Base-by-base conservation (phyloP, 2,329 filamentous ascomycete genomes). In the Byssothecium circinans region DNA sequence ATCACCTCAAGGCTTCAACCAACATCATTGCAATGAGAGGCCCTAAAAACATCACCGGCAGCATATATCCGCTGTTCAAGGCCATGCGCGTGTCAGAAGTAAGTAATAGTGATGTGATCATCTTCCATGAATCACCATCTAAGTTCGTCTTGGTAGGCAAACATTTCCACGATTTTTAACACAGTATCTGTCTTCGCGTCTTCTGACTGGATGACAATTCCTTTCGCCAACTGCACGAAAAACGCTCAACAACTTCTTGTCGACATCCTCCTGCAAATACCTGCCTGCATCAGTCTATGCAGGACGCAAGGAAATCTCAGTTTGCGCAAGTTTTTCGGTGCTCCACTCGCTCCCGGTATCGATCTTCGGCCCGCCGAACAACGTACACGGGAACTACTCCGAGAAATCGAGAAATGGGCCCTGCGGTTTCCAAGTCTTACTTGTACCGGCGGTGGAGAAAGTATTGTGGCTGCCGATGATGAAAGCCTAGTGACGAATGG, bases 11-110 rank as follows among this genome's bases (percentile, higher is more conserved):
- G 4, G 64, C 62, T 10, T 59, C 64, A 3, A 54, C 51, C 3
- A 57, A 62, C 37, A 62, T 69, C n/a, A 58, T 69, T 39, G 57
- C 60, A 8, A 60, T 69, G 58, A 56, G 64, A 22, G 65, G 65
- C 1, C 62, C 65, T 1, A 42, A 36, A 1, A 65, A 66, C 22
- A 65, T 60, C 49, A 62, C 57, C 1, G 60, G 57, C 8, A 35
- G 54, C 2, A 51, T 61, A 2, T 61, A 53, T 48, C 57, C 58
- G 1, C 41, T 69, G 8, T 67, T 68, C 52, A 67, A 61, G 40
- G 59, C 54, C 2, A 58, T 69, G 37, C 53, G 65, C 8, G 55
- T 58, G 2, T 61, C 62, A 18, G 64, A 67, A 47, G 65, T 68
- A 52, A 53, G 57, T 50, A 2, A 11, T 12, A 1, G 5, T 4